Evolutionary conservation across 306 rosid species (phyloP).

Genomic region (Macrotyloma uniflorum): DNA sequence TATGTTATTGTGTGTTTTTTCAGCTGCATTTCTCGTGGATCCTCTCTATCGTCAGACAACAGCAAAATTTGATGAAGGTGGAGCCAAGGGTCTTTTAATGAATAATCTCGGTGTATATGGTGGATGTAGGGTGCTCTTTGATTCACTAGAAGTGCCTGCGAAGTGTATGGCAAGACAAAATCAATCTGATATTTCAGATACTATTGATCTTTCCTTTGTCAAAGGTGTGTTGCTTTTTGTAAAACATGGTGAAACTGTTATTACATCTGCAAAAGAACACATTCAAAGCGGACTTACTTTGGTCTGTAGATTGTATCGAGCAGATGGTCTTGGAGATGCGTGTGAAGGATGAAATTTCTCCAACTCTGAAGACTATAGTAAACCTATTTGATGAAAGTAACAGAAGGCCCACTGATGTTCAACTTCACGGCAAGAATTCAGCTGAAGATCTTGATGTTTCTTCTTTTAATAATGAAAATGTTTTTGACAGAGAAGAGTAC

Average conservation of each 20-base stretch:
- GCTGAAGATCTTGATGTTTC: slow-evolving; percentile 50
- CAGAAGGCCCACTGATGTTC: slow-evolving; percentile 68
- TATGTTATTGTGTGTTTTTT: slow-evolving; percentile 30
- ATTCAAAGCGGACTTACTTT: slow-evolving; percentile 18
- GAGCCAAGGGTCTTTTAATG: slow-evolving; percentile 95
- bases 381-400: slow-evolving; percentile 79
- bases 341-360: slow-evolving; percentile 83
- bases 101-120: slow-evolving; percentile 91
- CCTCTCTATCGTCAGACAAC: slow-evolving; percentile 97
- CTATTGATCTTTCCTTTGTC: slow-evolving; percentile 84
- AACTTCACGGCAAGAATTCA: slow-evolving; percentile 43
- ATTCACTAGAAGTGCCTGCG: slow-evolving; percentile 82
- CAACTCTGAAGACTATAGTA: slow-evolving; percentile 72
- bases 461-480: slow-evolving; percentile 49
- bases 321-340: slow-evolving; percentile 70
- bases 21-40: slow-evolving; percentile 96
- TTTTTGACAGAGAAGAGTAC: slow-evolving; percentile 40
- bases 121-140: slow-evolving; percentile 87
- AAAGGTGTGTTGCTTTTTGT: slow-evolving; percentile 61
- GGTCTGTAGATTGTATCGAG: slow-evolving; percentile 69
- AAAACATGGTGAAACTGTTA: slow-evolving; percentile 34
- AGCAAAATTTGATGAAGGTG: slow-evolving; percentile 97
- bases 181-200: slow-evolving; percentile 61
- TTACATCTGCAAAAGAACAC: slow-evolving; percentile 31
- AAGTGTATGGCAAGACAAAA: slow-evolving; percentile 59